Base-by-base conservation (phyloP, 2,329 filamentous ascomycete genomes). In the Phyllosticta citrichinensis region DNA sequence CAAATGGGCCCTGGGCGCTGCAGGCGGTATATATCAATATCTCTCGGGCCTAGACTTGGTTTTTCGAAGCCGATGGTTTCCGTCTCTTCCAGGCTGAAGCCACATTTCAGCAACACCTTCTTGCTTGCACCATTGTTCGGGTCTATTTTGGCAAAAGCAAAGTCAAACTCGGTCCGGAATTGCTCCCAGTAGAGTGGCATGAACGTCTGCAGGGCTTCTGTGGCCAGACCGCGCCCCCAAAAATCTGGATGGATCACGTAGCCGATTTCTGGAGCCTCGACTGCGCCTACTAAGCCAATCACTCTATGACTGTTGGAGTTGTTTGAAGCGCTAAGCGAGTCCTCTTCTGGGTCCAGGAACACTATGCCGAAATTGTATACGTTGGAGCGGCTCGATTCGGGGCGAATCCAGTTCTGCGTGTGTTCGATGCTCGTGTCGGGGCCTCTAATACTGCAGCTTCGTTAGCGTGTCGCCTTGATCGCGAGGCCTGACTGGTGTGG, bases 341-440 rank as follows among this genome's bases (percentile, higher is more conserved):
- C 24, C 52, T 57, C 50, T 24, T 40, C 52, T 30, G 65, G 33
- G 11, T 65, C 60, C 14, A 70, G 66, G 20, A 85, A 68, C 64
- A 81, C 77, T 61, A 88, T 78, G 64, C 79, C 77, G 65, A 79
- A 84, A 68, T 86, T 82, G 77, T 81, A 87, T 30, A 77, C 80
- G 55, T 74, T 68, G 11, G 67, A 62, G 52, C 62, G 66, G 58
- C 62, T 69, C 65, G 65, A 72, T 64, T 65, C 73, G 65, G 66
- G 74, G 66, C 65, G 69, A n/a, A 77, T 71, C 76, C 75, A 78
- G 57, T 66, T 65, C 56, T 57, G 53, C n/a, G 61, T 68, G 56
- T 67, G 65, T 8, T 62, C 57, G 3, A 59, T 10, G 53, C 64
- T 66, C n/a, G 51, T 59, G 14, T 57, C 60, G 6, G 55, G 56